These are phyloP conservation scores for Alternaria incomplexa DNA, from an alignment of 2,329 filamentous ascomycete species.

Conservation along the genomic window DNA sequence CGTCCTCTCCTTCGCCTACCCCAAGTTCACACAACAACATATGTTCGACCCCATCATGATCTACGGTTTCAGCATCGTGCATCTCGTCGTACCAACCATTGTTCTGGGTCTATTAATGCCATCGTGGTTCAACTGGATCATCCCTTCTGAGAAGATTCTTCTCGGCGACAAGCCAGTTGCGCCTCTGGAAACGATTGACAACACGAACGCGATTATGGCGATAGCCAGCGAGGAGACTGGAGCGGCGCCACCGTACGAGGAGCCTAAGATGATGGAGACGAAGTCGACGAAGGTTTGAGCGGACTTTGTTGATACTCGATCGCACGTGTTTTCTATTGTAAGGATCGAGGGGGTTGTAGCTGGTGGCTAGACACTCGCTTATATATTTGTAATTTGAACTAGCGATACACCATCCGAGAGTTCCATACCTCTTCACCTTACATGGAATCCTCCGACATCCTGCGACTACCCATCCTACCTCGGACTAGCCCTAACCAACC, in stretches of 20 bases:
- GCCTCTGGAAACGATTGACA: slow-evolving; percentile 6
- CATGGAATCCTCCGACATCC: no score
- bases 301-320: neutral
- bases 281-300: neutral
- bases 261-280: neutral
- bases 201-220: neutral
- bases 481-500: slow-evolving; percentile 28
- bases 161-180: slow-evolving; percentile 4
- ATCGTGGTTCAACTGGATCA: slow-evolving; percentile 3
- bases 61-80: slow-evolving; percentile 28
- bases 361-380: neutral
- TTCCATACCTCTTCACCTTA: neutral
- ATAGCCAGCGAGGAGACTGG: neutral
- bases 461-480: neutral
- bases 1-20: slow-evolving; percentile 31
- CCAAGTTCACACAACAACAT: slow-evolving; percentile 21
- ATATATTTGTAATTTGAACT: neutral
- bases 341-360: neutral
- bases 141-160: neutral
- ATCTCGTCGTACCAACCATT: slow-evolving; percentile 6
- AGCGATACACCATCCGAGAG: neutral
- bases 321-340: fast-evolving
- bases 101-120: slow-evolving; percentile 1
- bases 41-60: slow-evolving; percentile 33
- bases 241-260: neutral